A percentile compares a stretch with the other conserved stretches of the same genome.
Evolutionary conservation across 2,329 filamentous ascomycete species (phyloP).

Genomic region (Mycogone perniciosa): DNA sequence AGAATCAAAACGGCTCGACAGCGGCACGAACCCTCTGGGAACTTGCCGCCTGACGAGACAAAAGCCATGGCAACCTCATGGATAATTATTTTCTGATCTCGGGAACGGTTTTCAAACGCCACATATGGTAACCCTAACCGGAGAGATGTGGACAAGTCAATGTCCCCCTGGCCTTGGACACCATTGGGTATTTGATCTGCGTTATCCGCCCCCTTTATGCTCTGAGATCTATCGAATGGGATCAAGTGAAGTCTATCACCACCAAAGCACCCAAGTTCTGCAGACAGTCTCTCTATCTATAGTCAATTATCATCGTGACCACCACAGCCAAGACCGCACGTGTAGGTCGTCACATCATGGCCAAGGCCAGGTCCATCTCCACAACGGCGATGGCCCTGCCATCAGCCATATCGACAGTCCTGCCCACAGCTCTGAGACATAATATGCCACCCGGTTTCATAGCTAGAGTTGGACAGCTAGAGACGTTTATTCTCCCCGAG

Average conservation of each 20-base stretch:
- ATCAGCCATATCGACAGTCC: too few relatives aligned
- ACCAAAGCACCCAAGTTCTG: neutral
- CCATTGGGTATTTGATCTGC: neutral
- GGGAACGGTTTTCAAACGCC: neutral
- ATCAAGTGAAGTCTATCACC: neutral
- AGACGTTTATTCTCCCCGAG: slow-evolving; percentile 37
- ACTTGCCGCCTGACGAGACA: neutral
- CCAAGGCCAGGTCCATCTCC: slow-evolving; percentile 2
- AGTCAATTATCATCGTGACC: slow-evolving; percentile 1
- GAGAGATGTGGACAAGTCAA: neutral
- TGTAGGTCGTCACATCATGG: slow-evolving; percentile 1
- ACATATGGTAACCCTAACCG: neutral
- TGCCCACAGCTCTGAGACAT: neutral
- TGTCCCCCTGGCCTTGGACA: neutral
- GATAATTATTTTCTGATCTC: neutral
- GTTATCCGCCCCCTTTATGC: neutral
- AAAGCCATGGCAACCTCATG: neutral
- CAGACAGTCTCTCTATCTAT: neutral
- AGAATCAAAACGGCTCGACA: neutral
- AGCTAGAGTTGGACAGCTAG: slow-evolving; percentile 24
- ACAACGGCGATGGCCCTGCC: slow-evolving; percentile 2
- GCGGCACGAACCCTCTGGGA: neutral
- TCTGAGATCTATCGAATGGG: neutral
- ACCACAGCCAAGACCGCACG: neutral
- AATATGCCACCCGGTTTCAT: slow-evolving; percentile 24